A percentile compares a stretch with the other conserved stretches of the same genome.
These are phyloP conservation scores for Phytophthora pinifolia DNA, from an alignment of 352 stramenopile genomes.

Conservation along the genomic window DNA sequence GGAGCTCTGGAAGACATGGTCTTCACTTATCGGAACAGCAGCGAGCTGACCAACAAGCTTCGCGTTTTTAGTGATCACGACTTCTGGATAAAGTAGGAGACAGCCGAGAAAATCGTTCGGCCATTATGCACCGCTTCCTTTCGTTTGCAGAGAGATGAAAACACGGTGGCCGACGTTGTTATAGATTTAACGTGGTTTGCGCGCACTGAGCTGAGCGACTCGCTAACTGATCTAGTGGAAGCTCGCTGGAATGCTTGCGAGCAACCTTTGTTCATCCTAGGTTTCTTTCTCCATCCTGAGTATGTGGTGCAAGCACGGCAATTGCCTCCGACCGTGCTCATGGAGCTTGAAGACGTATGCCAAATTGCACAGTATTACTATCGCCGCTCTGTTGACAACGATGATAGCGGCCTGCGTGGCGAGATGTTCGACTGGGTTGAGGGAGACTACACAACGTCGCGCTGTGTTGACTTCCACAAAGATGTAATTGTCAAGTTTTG, in stretches of 20 bases:
- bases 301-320: not conserved
- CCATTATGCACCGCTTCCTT: constrained; percentile 4
- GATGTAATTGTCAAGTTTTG: constrained; percentile 2
- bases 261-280: constrained; percentile 11
- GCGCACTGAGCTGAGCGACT: not conserved
- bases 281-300: constrained; percentile 8
- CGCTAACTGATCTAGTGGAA: not conserved
- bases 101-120: constrained; percentile 1
- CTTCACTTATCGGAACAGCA: constrained; percentile 10
- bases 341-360: constrained; percentile 1
- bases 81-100: constrained; percentile 6
- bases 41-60: not conserved
- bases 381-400: not conserved
- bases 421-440: constrained; percentile 6
- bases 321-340: not conserved
- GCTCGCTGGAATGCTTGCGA: constrained; percentile 5
- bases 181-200: constrained; percentile 11
- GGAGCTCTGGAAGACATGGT: constrained; percentile 8
- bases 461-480: constrained; percentile 1
- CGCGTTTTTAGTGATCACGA: not conserved
- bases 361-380: constrained; percentile 14
- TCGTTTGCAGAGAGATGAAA: constrained; percentile 11
- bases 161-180: constrained; percentile 9
- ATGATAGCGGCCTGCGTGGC: constrained; percentile 6
- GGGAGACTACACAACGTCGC: constrained; percentile 3